phyloP scores from a whole-genome alignment of 257 asterid species.

The Vinca minor region DNA sequence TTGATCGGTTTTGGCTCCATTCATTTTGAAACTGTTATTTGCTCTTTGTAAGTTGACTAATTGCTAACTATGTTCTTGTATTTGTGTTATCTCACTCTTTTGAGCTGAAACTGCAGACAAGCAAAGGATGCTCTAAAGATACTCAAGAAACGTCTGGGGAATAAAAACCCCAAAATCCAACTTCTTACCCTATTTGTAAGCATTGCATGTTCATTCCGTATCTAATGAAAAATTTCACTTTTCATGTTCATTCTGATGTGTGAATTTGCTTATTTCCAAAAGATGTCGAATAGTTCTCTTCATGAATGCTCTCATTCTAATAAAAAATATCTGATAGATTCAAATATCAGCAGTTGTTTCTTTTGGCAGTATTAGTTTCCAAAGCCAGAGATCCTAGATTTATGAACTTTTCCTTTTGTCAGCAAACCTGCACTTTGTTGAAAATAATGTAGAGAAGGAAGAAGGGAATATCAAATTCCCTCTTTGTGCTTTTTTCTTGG shows the following conservation, averaged over 20 bases:
- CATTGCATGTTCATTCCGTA: slow-evolving; percentile 12
- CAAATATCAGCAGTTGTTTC: neutral
- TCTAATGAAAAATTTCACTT: neutral
- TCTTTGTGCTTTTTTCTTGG: neutral
- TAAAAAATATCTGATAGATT: neutral
- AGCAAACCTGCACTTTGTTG: too few species aligned
- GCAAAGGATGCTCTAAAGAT: slow-evolving; percentile 84
- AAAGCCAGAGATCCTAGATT: neutral
- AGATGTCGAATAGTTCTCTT: neutral
- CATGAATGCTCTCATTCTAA: neutral
- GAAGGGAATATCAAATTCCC: neutral
- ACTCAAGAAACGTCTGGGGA: slow-evolving; percentile 77
- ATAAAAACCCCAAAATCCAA: slow-evolving; percentile 83
- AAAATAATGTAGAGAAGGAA: neutral
- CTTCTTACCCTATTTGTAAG: slow-evolving; percentile 86
- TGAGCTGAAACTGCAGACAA: slow-evolving; percentile 51
- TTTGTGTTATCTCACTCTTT: slow-evolving; percentile 10
- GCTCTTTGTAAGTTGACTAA: neutral
- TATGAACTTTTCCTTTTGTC: neutral
- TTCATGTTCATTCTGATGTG: neutral
- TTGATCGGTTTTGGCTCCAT: neutral
- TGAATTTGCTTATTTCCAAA: neutral
- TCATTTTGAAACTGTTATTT: neutral
- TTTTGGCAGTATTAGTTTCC: neutral
- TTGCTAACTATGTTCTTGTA: neutral